Base-by-base conservation (phyloP, 1,139 yeast species). In the Blastobotrys indianensis region DNA sequence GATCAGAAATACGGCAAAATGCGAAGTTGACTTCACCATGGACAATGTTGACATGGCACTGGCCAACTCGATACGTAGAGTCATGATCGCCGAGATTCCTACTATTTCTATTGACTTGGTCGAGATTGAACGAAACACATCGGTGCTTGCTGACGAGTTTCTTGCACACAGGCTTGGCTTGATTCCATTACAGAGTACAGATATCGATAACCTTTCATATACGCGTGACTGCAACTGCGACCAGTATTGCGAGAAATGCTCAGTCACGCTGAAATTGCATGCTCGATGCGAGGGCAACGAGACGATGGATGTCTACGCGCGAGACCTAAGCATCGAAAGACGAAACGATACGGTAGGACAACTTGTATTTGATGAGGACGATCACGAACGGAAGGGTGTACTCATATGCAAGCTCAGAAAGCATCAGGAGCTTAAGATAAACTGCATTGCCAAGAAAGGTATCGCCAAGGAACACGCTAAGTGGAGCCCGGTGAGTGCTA, bases 391-490 rank as follows among this genome's bases (percentile, higher is more conserved):
- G 34, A 79, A 82, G 54, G 99, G 99, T 45, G 86, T 94, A 10
- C 68, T 92, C 48, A 79, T 92, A 54, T 88, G 97, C 69, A 90
- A 90, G 65, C 75, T 92, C 59, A 79, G 96, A 65, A 86, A 85
- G 63, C 94, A 90, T 63, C 99, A 92, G 69, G 97, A 92, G 63
- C 73, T 92, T 57, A 77, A 85, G 56, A 70, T 92, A 51, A 82
- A 85, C 53, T 92, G 99, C 68, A 85, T 92, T 53, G 98, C 99
- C 46, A 92, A 94, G 66, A 92, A 92, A 70, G 98, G 99, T 38
- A 92, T 94, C 51, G 90, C 97, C 38, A 92, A 94, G 65, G 99
- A 92, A 65, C 99, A 92, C 62, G 97, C 98, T 44, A 92, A 92
- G 63, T 92, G 98, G 98, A 83, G 94, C 5, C 97, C 98, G 1